Evolutionary conservation across 225 moss, liverwort and hornwort genomes (phyloP), one percentile per base, ranked within the genome.

Genomic region (Bryum argenteum): DNA sequence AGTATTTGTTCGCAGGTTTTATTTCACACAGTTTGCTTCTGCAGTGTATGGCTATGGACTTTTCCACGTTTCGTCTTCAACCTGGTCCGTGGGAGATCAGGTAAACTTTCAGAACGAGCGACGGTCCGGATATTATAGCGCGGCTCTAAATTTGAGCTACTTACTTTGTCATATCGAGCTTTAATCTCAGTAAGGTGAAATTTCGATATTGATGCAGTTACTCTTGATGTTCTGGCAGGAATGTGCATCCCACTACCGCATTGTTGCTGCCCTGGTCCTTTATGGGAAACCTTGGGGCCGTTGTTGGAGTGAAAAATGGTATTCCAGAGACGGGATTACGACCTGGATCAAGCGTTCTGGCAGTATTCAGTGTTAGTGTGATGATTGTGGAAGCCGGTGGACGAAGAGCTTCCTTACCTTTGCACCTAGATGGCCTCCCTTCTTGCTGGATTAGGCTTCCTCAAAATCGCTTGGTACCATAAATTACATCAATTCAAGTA

Each of bases 21-120:
- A 2, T 69, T 23, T 62, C 67, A 60, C 89, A 89, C 28, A 80
- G 77, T 63, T 66, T 89, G 75, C 73, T 71, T 69, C 37, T 89
- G 74, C 78, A 89, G 59, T 89, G 89, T 71, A 69, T 81, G 74
- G 81, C 79, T 64, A 69, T 86, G 72, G 78, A 89, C 74, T 40
- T 86, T 60, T 65, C 72, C 45, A 70, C 66, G 10, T 81, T 81
- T 69, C 71, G 79, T 75, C 74, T 89, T 66, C 83, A 47, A 77
- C 86, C 85, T 76, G 89, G 89, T 53, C 89, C 89, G 3, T 89
- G 89, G 89, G 81, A 86, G 68, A 89, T 89, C 71, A 86, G 89
- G 89, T 83, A 61, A 18, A 58, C 20, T 53, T 47, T 54, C 1
- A 28, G 45, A 37, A 43, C 44, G 9, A 60, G 17, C 41, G 28